Evolutionary conservation across 2,329 filamentous ascomycete genomes (phyloP).

Genomic region (Magnaporthiopsis rhizophila): DNA sequence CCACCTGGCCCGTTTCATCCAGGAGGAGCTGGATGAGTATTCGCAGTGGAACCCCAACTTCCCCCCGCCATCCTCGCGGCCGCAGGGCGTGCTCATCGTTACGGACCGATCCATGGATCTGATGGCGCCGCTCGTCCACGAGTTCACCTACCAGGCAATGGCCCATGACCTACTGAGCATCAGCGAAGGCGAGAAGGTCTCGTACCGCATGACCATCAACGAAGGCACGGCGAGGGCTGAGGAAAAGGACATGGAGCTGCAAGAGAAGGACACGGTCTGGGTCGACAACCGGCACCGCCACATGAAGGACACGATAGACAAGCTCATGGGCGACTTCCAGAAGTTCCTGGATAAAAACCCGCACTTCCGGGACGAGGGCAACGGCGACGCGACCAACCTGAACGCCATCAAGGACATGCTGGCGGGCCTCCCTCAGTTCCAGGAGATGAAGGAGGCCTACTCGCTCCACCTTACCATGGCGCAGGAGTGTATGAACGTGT

Average conservation of each 20-base stretch:
- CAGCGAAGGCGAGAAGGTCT: constrained; percentile 80
- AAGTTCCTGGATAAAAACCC: constrained; percentile 87
- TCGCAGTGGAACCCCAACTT: constrained; percentile 78
- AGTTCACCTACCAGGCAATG: constrained; percentile 99
- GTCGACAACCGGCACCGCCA: constrained; percentile 88
- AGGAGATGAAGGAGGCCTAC: constrained; percentile 92
- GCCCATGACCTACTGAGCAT: constrained; percentile 87
- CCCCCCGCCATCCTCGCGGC: constrained; percentile 68
- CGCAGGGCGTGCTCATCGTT: constrained; percentile 75
- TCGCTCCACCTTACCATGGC: constrained; percentile 94
- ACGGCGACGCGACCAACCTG: constrained; percentile 63
- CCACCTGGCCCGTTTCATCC: constrained; percentile 83
- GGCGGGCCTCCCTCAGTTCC: constrained; percentile 86
- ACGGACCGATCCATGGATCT: constrained; percentile 92
- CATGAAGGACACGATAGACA: constrained; percentile 97
- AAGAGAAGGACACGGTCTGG: constrained; percentile 90
- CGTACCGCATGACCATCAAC: constrained; percentile 73
- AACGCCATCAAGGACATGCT: constrained; percentile 97
- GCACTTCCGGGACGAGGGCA: constrained; percentile 62
- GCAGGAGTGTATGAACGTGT: constrained; percentile 92
- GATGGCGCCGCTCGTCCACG: constrained; percentile 78
- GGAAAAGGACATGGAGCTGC: constrained; percentile 84
- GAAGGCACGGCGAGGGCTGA: constrained; percentile 62
- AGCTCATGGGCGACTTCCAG: constrained; percentile 85
- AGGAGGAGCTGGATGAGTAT: constrained; percentile 85